Evolutionary conservation across 441 rosid genomes (phyloP).

Genomic region (Populus hybrid): DNA sequence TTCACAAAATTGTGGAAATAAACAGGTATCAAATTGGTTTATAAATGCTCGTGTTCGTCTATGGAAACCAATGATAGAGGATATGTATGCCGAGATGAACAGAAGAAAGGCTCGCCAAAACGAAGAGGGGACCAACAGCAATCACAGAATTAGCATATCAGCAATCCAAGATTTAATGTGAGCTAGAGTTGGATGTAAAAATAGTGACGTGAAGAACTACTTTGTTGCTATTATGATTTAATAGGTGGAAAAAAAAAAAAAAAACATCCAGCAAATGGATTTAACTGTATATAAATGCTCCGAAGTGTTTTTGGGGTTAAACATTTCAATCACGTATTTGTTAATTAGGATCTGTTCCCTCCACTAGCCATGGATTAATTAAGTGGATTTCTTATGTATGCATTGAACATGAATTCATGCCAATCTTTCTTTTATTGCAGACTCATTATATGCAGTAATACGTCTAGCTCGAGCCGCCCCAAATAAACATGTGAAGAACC

Average conservation of each 20-base stretch:
- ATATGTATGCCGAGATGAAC: slow-evolving; percentile 85
- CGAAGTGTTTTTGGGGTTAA: not conserved
- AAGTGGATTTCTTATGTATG: not conserved
- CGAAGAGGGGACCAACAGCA: slow-evolving; percentile 31
- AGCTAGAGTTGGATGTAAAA: slow-evolving; percentile 24
- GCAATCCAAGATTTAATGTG: slow-evolving; percentile 29
- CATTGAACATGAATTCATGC: not conserved
- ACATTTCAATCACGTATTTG: not conserved
- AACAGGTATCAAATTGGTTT: slow-evolving; percentile 87
- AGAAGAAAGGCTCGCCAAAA: slow-evolving; percentile 32
- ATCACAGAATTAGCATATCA: slow-evolving; percentile 26
- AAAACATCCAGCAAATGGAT: slow-evolving; percentile 14
- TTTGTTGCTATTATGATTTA: not conserved
- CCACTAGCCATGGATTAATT: not conserved
- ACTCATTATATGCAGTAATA: not conserved
- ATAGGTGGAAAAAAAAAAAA: not conserved
- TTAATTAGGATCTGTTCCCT: not conserved
- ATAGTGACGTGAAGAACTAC: slow-evolving; percentile 1
- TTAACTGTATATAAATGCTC: slow-evolving; percentile 26
- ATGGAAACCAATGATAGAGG: slow-evolving; percentile 98
- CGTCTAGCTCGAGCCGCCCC: too few species aligned
- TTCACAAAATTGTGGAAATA: not conserved
- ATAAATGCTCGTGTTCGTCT: slow-evolving; percentile 32
- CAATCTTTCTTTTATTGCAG: not conserved
- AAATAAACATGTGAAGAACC: too few species aligned